phyloP scores from a whole-genome alignment of 768 basidiomycete genomes.

The Gelatoporia subvermispora region DNA sequence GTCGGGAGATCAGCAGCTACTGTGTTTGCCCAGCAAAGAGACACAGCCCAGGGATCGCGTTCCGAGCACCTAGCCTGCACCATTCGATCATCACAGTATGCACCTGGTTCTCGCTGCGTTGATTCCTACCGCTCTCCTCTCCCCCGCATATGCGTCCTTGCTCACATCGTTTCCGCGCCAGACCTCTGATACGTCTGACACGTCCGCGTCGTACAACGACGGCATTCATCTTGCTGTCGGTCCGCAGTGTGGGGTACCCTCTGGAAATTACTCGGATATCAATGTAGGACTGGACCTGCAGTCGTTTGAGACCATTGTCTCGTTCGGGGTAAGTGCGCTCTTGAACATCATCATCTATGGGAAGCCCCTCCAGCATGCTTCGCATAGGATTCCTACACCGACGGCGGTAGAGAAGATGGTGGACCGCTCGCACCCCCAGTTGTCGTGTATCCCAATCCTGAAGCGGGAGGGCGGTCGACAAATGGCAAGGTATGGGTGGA shows the following conservation, averaged over 20 bases:
- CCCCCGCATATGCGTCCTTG: too few relatives aligned
- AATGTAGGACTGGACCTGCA: constrained; percentile 41
- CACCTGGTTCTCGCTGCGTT: too few relatives aligned
- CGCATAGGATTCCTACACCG: constrained; percentile 46
- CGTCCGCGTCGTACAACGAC: constrained; percentile 4
- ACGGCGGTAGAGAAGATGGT: constrained; percentile 45
- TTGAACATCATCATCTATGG: neutral
- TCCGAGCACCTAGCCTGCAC: too few relatives aligned
- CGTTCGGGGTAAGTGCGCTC: constrained; percentile 40
- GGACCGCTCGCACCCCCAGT: constrained; percentile 36
- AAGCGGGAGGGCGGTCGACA: constrained; percentile 45
- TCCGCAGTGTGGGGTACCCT: constrained; percentile 39
- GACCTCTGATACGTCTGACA: too few relatives aligned
- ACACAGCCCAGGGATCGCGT: too few relatives aligned
- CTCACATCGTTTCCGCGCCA: too few relatives aligned
- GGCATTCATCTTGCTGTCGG: constrained; percentile 40
- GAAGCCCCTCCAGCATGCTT: too few relatives aligned
- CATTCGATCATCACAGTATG: too few relatives aligned
- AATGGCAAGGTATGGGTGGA: constrained; percentile 51
- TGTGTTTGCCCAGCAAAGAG: too few relatives aligned
- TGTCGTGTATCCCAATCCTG: constrained; percentile 36
- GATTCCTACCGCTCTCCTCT: too few relatives aligned
- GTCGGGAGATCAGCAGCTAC: too few relatives aligned
- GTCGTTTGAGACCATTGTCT: constrained; percentile 41
- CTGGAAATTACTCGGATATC: constrained; percentile 38